phyloP scores from a whole-genome alignment of 2,329 filamentous ascomycete genomes.

The Macrophomina tecta region DNA sequence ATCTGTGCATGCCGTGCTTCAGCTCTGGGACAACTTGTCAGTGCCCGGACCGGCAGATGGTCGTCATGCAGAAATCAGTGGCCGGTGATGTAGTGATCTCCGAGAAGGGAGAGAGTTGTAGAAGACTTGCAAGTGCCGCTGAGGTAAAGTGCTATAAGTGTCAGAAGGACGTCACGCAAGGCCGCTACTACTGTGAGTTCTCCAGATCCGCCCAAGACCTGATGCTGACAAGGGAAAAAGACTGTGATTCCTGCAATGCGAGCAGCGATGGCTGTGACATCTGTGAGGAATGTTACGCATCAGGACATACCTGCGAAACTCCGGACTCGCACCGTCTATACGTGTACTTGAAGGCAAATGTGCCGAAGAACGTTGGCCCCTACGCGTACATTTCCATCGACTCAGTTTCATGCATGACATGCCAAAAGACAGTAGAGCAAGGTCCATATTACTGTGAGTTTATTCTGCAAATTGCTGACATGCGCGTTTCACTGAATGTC shows the following conservation, averaged over 20 bases:
- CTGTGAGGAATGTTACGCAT: neutral
- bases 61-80: conserved; percentile 15
- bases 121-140: neutral
- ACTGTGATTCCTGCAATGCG: conserved; percentile 3
- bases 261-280: conserved; percentile 10
- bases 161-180: conserved; percentile 3
- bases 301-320: conserved; percentile 9
- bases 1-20: conserved; percentile 12
- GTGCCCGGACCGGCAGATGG: neutral
- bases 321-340: conserved; percentile 12
- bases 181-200: neutral
- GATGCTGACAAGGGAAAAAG: neutral
- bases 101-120: conserved; percentile 1
- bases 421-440: neutral
- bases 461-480: accelerated
- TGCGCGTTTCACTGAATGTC: neutral
- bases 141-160: neutral
- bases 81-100: conserved; percentile 17
- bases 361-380: neutral
- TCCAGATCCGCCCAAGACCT: neutral
- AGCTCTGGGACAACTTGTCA: conserved; percentile 1
- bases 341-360: conserved; percentile 11
- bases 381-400: neutral
- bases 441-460: conserved; percentile 9
- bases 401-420: neutral